A percentile compares a stretch with the other conserved stretches of the same genome.
phyloP scores from a whole-genome alignment of 768 basidiomycete species.

The Lentinula sp. region DNA sequence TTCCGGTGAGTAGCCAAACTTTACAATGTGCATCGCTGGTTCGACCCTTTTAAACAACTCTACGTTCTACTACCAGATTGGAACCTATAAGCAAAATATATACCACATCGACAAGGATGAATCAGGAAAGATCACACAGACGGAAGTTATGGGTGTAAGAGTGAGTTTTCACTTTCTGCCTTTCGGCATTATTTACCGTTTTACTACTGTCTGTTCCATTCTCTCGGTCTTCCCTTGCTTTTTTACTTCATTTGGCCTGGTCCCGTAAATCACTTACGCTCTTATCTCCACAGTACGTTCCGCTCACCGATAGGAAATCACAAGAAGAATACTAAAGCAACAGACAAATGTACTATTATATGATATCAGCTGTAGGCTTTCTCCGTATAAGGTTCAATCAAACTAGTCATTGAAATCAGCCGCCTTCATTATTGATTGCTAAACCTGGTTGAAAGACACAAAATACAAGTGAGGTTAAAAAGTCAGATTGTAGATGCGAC shows the following conservation, averaged over 20 bases:
- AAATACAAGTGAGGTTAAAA: no score
- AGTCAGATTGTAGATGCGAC: no score
- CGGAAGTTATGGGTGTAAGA: constrained; percentile 72
- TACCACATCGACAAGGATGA: constrained; percentile 11
- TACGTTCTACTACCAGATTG: not conserved
- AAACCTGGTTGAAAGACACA: no score
- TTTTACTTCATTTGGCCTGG: not conserved
- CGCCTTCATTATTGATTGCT: no score
- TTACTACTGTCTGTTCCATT: not conserved
- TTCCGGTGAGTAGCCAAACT: constrained; percentile 71
- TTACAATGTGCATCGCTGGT: not conserved
- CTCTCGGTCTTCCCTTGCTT: not conserved
- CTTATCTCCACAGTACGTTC: constrained; percentile 48
- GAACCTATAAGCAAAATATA: constrained; percentile 8
- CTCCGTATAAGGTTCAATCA: no score
- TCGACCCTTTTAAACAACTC: not conserved
- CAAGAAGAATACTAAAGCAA: constrained; percentile 16
- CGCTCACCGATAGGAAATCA: constrained; percentile 56
- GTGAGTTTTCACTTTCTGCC: constrained; percentile 35
- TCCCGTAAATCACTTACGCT: not conserved
- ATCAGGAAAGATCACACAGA: constrained; percentile 58
- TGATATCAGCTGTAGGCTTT: not conserved
- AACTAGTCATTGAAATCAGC: no score
- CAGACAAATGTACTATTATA: not conserved
- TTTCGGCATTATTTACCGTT: no score